phyloP scores from a whole-genome alignment of 179 eudicot species.

The Corrigiola litoralis region DNA sequence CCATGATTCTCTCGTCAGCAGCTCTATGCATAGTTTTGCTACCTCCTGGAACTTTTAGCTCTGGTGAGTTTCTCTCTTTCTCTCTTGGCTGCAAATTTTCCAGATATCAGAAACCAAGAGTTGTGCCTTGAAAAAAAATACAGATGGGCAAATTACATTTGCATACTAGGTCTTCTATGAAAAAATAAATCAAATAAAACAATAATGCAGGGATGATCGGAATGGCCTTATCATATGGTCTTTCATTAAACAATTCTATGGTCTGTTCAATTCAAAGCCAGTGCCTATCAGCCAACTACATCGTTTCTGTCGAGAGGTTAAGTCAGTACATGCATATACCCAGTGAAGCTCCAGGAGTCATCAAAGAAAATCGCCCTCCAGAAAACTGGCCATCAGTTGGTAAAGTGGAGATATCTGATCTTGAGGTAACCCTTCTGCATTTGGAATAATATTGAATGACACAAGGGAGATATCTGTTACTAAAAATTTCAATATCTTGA shows the following conservation, averaged over 20 bases:
- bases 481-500: not conserved
- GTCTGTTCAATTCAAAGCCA: conserved; percentile 55
- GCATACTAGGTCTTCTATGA: not conserved
- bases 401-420: conserved; percentile 55
- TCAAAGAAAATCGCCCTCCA: conserved; percentile 49
- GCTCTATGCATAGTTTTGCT: conserved; percentile 62
- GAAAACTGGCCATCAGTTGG: conserved; percentile 51
- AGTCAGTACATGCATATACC: conserved; percentile 60
- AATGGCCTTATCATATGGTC: conserved; percentile 65
- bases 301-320: conserved; percentile 64
- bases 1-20: conserved; percentile 48
- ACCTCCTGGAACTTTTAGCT: conserved; percentile 52
- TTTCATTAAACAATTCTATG: conserved; percentile 49
- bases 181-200: not conserved
- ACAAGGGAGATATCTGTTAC: not conserved
- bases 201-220: conserved; percentile 50
- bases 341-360: conserved; percentile 59
- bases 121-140: too few species aligned
- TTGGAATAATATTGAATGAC: not conserved
- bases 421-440: conserved; percentile 34
- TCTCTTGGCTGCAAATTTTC: not conserved
- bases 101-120: too few species aligned
- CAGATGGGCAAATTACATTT: too few species aligned
- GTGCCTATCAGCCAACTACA: conserved; percentile 51
- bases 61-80: conserved; percentile 30